phyloP scores from a whole-genome alignment of 1,284 basidiomycete species.

The Microbotryum saponariae region DNA sequence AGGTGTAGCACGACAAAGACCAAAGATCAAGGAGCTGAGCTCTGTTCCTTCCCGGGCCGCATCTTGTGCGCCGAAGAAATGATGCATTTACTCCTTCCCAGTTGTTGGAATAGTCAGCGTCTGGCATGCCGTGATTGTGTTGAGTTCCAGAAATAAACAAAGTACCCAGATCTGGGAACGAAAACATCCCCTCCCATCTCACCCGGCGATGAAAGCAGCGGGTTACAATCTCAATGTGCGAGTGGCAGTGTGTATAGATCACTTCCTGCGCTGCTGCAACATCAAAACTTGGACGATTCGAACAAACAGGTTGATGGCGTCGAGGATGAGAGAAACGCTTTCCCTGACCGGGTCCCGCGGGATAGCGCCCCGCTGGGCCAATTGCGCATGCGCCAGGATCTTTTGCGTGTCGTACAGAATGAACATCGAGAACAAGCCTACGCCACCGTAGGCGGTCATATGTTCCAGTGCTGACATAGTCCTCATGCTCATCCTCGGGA shows the following conservation, averaged over 20 bases:
- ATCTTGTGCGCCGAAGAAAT: too few relatives aligned
- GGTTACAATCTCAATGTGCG: too few relatives aligned
- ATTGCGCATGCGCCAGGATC: constrained; percentile 66
- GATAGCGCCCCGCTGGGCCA: constrained; percentile 61
- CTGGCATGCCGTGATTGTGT: too few relatives aligned
- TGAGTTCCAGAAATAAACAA: too few relatives aligned
- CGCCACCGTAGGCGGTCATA: constrained; percentile 55
- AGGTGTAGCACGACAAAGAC: background rate
- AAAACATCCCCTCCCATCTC: too few relatives aligned
- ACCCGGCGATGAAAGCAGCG: too few relatives aligned
- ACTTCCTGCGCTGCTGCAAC: constrained; percentile 41
- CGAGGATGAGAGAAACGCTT: constrained; percentile 50
- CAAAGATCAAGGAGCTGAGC: background rate
- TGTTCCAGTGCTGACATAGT: constrained; percentile 68
- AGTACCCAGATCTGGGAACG: too few relatives aligned
- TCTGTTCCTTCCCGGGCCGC: too few relatives aligned
- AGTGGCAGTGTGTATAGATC: background rate
- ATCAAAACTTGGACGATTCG: constrained; percentile 75
- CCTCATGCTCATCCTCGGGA: constrained; percentile 67
- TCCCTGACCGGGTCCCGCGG: constrained; percentile 69
- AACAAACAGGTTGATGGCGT: constrained; percentile 68
- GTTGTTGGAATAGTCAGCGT: too few relatives aligned
- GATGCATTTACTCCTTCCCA: too few relatives aligned
- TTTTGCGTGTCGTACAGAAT: constrained; percentile 67
- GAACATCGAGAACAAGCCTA: constrained; percentile 79